Conservation (phyloP, 1,139 yeast species). For the Candida sp. region DNA sequence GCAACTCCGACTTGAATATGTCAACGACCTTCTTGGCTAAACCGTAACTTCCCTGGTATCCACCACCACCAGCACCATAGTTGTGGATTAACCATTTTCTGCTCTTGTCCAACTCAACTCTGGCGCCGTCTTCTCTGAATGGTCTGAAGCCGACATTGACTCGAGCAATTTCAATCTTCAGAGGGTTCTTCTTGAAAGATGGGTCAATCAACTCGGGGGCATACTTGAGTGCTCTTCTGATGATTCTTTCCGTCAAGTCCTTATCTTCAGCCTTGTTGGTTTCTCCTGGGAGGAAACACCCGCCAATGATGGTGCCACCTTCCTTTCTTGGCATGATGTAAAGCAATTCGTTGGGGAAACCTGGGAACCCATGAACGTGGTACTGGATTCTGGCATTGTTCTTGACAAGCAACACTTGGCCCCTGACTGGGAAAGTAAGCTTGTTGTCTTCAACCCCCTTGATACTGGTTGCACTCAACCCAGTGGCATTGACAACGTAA, state of each 20-base stretch:
- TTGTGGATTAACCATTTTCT: conserved; percentile 46
- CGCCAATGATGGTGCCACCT: conserved; percentile 59
- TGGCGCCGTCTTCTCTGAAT: conserved; percentile 45
- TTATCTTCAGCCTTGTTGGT: conserved; percentile 31
- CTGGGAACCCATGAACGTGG: conserved; percentile 35
- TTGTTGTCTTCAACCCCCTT: conserved; percentile 35
- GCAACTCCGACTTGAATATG: conserved; percentile 9
- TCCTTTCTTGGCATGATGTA: conserved; percentile 58
- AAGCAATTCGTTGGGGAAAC: conserved; percentile 37
- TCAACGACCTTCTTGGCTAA: conserved; percentile 31
- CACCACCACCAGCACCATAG: conserved; percentile 60
- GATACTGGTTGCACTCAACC: conserved; percentile 37
- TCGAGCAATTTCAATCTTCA: conserved; percentile 40
- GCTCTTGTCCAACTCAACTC: conserved; percentile 40
- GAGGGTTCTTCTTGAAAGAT: conserved; percentile 30
- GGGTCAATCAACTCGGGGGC: conserved; percentile 47
- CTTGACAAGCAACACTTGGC: conserved; percentile 45
- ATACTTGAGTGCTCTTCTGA: conserved; percentile 41
- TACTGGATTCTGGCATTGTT: conserved; percentile 33
- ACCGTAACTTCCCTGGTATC: conserved; percentile 56
- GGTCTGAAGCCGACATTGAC: conserved; percentile 56
- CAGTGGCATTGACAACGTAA: conserved; percentile 50
- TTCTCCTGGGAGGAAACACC: conserved; percentile 38
- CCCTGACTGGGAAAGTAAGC: conserved; percentile 34
- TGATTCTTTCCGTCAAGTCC: conserved; percentile 40